Conservation (phyloP, 768 basidiomycete species). For the Gymnopilus dilepis region DNA sequence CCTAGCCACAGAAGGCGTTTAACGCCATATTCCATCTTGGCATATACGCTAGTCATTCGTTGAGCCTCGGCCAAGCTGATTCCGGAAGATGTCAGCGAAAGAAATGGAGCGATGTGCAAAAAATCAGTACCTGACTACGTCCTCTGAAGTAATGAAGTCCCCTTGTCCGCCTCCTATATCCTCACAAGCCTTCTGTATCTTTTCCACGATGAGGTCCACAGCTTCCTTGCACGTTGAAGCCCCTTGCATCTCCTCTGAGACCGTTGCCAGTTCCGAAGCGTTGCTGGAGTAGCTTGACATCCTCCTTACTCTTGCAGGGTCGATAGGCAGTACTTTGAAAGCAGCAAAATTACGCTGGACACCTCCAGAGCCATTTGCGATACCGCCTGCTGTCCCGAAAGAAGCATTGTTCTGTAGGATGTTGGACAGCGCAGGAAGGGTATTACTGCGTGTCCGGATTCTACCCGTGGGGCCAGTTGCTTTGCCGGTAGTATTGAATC, state of each 20-base stretch:
- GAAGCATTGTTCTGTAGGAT: conserved; percentile 30
- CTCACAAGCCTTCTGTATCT: conserved; percentile 69
- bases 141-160: conserved; percentile 64
- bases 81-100: conserved; percentile 17
- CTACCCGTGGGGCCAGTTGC: conserved; percentile 13
- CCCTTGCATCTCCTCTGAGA: conserved; percentile 62
- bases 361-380: background rate
- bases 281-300: conserved; percentile 50
- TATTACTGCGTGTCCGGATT: conserved; percentile 25
- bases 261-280: conserved; percentile 43
- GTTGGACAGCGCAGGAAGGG: conserved; percentile 27
- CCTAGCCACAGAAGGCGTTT: conserved; percentile 92
- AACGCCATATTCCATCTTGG: conserved; percentile 93
- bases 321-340: conserved; percentile 82
- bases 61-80: conserved; percentile 85
- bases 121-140: conserved; percentile 76
- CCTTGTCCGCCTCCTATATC: conserved; percentile 57
- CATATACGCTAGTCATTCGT: conserved; percentile 82
- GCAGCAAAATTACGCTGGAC: conserved; percentile 62
- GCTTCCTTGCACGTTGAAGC: conserved; percentile 79
- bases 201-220: conserved; percentile 74
- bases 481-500: conserved; percentile 21
- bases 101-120: conserved; percentile 4
- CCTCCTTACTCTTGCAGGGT: conserved; percentile 57
- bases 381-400: conserved; percentile 22